Evolutionary conservation across 2,329 filamentous ascomycete species (phyloP).

Genomic region (Emmonsiellopsis sp.): DNA sequence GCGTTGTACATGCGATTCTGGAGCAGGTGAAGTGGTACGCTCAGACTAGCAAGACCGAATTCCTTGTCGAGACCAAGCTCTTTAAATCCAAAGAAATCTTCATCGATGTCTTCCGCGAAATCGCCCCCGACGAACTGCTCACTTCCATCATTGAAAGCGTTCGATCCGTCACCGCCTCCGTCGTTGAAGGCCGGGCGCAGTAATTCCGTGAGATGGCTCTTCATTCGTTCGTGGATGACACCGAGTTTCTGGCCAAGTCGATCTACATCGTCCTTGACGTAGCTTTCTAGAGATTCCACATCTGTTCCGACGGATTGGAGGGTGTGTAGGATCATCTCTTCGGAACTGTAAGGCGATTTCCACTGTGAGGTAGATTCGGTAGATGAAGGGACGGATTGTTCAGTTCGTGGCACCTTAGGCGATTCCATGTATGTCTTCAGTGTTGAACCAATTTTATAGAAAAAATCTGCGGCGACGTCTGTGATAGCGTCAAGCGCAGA

Average conservation of each 20-base stretch:
- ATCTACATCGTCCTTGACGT: conserved; percentile 91
- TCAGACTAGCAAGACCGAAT: conserved; percentile 76
- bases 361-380: conserved; percentile 31
- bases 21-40: conserved; percentile 86
- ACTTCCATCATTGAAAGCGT: conserved; percentile 90
- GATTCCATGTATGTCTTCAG: conserved; percentile 76
- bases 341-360: conserved; percentile 64
- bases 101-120: conserved; percentile 93
- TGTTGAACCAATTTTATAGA: conserved; percentile 70
- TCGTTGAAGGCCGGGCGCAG: conserved; percentile 81
- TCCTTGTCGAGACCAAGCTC: conserved; percentile 88
- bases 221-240: conserved; percentile 90
- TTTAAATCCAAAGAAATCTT: conserved; percentile 98
- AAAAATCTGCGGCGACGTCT: conserved; percentile 82
- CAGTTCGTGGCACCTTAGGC: conserved; percentile 58
- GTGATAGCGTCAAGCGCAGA: conserved; percentile 86
- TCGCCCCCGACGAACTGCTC: conserved; percentile 95
- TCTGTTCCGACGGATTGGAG: conserved; percentile 77
- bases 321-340: conserved; percentile 81
- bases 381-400: conserved; percentile 29
- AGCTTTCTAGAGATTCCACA: conserved; percentile 69
- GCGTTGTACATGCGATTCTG: conserved; percentile 83
- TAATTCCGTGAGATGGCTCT: conserved; percentile 82
- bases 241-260: conserved; percentile 68
- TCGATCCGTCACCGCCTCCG: conserved; percentile 71